Evolutionary conservation across 2,329 filamentous ascomycete species (phyloP).

Genomic region (Tolypocladium tundrense): DNA sequence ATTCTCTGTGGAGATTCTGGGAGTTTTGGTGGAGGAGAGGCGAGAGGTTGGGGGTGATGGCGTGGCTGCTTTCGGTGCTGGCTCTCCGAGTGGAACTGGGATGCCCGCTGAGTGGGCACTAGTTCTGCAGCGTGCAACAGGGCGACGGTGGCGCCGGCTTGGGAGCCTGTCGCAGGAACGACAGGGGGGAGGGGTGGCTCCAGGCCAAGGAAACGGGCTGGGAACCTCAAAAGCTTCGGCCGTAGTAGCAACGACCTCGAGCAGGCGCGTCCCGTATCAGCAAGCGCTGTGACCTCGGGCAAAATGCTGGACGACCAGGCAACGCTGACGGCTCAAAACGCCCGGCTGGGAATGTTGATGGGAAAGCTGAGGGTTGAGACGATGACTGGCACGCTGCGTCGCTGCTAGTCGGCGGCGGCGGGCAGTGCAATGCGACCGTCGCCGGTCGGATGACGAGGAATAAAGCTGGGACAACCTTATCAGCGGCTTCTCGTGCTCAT

Average conservation of each 20-base stretch:
- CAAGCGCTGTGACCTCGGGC: not conserved
- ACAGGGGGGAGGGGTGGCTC: constrained; percentile 1
- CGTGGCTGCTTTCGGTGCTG: not conserved
- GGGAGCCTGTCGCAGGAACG: constrained; percentile 5
- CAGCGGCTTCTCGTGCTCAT: not conserved
- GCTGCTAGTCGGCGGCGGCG: not conserved
- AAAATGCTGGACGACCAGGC: not conserved
- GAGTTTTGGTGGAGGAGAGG: constrained; percentile 8
- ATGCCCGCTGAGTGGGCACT: not conserved
- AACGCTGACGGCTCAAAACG: not conserved
- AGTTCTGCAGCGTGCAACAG: not conserved
- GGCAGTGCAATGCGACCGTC: not conserved
- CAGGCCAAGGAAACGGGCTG: not conserved
- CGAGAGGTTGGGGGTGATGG: not conserved
- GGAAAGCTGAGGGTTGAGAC: not conserved
- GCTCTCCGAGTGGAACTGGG: not conserved
- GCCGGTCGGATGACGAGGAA: not conserved
- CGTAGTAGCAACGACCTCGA: not conserved
- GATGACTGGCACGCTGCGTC: not conserved
- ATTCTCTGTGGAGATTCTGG: constrained; percentile 17
- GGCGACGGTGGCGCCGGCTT: not conserved
- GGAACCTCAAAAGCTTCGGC: not conserved
- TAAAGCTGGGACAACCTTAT: not conserved
- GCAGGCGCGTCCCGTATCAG: not conserved
- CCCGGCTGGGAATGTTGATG: not conserved